Percentiles rank a stretch among this genome's conserved stretches.
phyloP scores from a whole-genome alignment of 2,329 filamentous ascomycete genomes.

The Aspergillus terreus region DNA sequence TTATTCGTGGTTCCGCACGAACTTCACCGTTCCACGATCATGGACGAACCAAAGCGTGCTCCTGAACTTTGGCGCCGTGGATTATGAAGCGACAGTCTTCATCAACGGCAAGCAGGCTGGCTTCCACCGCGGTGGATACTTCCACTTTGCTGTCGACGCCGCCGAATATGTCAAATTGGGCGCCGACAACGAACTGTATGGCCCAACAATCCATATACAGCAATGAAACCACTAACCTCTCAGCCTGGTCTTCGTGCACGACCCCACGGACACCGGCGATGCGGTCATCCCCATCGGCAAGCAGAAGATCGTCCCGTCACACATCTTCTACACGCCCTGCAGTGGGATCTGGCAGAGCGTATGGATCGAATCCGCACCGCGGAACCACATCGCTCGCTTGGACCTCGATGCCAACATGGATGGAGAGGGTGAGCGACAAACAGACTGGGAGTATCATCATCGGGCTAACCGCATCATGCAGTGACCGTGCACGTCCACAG shows the following conservation, averaged over 20 bases:
- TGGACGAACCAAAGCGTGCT: slow-evolving; percentile 43
- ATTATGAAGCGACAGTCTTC: slow-evolving; percentile 54
- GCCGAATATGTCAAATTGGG: slow-evolving; percentile 44
- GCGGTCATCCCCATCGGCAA: slow-evolving; percentile 64
- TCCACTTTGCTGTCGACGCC: slow-evolving; percentile 58
- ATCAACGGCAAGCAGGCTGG: slow-evolving; percentile 54
- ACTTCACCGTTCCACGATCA: slow-evolving; percentile 44
- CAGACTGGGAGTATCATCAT: neutral
- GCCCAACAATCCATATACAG: slow-evolving; percentile 15
- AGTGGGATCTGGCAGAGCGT: slow-evolving; percentile 73
- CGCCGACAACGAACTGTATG: slow-evolving; percentile 53
- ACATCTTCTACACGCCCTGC: slow-evolving; percentile 69
- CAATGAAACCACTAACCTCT: neutral
- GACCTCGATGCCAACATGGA: slow-evolving; percentile 58
- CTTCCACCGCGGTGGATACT: slow-evolving; percentile 59
- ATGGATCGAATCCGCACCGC: slow-evolving; percentile 64
- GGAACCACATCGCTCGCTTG: slow-evolving; percentile 55
- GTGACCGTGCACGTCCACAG: slow-evolving; percentile 56
- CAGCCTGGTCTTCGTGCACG: slow-evolving; percentile 62
- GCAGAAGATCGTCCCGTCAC: slow-evolving; percentile 50
- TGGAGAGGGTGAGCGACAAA: slow-evolving; percentile 43
- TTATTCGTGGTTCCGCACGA: slow-evolving; percentile 49
- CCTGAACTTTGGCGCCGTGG: slow-evolving; percentile 50
- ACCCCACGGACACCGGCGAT: slow-evolving; percentile 59
- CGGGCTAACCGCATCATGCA: slow-evolving; percentile 21